Conservation (phyloP, 2,329 filamentous ascomycete genomes). For the Ustilaginoidea virens region DNA sequence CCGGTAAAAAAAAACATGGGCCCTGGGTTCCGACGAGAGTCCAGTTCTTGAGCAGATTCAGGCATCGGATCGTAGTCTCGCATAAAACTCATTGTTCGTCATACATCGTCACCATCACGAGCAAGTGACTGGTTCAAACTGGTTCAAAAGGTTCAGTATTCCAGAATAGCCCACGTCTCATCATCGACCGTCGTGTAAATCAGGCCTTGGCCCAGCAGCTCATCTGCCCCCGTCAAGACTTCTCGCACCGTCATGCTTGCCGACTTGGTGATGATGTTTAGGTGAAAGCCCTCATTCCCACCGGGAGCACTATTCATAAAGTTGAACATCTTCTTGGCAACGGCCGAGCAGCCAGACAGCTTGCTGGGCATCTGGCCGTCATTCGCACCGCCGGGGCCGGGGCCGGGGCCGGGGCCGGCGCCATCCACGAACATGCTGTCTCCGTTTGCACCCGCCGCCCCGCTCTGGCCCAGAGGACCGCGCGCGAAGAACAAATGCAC, state of each 20-base stretch:
- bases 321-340: constrained; percentile 56
- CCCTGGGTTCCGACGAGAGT: no score
- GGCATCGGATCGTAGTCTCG: no score
- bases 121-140: no score
- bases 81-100: no score
- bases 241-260: constrained; percentile 52
- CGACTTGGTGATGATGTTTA: constrained; percentile 57
- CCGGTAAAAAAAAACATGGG: no score
- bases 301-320: constrained; percentile 51
- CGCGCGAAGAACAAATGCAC: constrained; percentile 74
- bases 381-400: constrained; percentile 23
- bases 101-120: no score
- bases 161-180: constrained; percentile 76
- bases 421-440: constrained; percentile 43
- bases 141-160: constrained; percentile 20
- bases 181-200: constrained; percentile 92
- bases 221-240: constrained; percentile 64
- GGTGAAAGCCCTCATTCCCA: constrained; percentile 69
- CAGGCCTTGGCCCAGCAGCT: constrained; percentile 56
- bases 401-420: no score
- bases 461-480: constrained; percentile 39
- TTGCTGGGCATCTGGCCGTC: constrained; percentile 23
- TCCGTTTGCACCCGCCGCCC: constrained; percentile 12
- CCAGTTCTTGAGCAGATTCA: no score
- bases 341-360: constrained; percentile 32